phyloP scores from a whole-genome alignment of 768 basidiomycete species.

The Mrakia frigida region DNA sequence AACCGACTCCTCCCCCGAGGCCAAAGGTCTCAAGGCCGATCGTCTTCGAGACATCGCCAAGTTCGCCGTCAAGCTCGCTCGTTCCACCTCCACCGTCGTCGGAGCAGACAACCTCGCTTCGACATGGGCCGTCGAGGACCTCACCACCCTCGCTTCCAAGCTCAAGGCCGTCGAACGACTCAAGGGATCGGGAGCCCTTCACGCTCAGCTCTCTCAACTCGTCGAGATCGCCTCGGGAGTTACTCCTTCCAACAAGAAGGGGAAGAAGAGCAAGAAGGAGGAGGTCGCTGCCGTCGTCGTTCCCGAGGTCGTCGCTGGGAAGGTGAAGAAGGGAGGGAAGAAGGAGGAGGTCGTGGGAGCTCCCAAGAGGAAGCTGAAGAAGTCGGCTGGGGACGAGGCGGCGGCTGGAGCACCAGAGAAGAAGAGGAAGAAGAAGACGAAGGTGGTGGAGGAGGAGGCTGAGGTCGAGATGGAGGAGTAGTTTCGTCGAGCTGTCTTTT shows the following conservation, averaged over 20 bases:
- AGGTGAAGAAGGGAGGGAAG: conserved; percentile 6
- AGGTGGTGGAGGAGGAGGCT: conserved; percentile 28
- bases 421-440: conserved; percentile 41
- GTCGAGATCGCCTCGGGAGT: conserved; percentile 33
- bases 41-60: conserved; percentile 79
- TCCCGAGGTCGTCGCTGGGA: not conserved
- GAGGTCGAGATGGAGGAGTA: conserved; percentile 21
- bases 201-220: conserved; percentile 63
- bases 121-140: conserved; percentile 60
- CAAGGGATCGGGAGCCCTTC: conserved; percentile 53
- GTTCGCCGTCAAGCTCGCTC: conserved; percentile 58
- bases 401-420: conserved; percentile 27
- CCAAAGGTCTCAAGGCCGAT: conserved; percentile 50
- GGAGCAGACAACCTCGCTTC: conserved; percentile 41
- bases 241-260: conserved; percentile 4
- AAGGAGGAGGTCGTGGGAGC: conserved; percentile 29
- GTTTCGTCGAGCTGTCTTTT: not conserved
- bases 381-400: conserved; percentile 17
- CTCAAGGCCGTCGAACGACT: conserved; percentile 50
- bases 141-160: conserved; percentile 54
- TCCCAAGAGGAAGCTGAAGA: conserved; percentile 20
- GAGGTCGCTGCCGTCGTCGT: not conserved
- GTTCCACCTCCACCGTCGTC: conserved; percentile 57
- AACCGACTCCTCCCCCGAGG: conserved; percentile 52
- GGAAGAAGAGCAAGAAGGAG: conserved; percentile 33